Conservation (phyloP, 345 rosid genomes). For the Durio zibethinus region DNA sequence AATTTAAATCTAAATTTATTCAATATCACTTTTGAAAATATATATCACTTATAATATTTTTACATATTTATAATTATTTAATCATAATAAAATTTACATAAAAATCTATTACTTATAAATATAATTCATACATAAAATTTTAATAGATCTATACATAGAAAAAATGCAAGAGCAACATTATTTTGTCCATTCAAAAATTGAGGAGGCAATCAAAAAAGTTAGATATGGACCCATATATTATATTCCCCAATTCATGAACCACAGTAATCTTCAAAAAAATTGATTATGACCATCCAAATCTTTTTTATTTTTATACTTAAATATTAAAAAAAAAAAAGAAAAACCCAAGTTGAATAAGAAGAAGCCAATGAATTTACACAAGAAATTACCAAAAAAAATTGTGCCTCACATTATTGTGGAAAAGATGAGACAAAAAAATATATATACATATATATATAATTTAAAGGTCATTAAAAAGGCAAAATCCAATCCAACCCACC, state of each 20-base stretch:
- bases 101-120: no score
- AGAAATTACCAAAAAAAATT: not conserved
- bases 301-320: not conserved
- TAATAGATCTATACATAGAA: no score
- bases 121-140: no score
- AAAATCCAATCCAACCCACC: not conserved
- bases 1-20: no score
- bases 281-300: constrained; percentile 1
- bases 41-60: no score
- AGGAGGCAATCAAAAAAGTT: not conserved
- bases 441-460: not conserved
- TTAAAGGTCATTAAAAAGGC: not conserved
- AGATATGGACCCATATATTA: not conserved
- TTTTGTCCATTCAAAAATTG: not conserved
- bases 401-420: not conserved
- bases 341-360: not conserved
- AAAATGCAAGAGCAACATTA: not conserved
- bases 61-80: no score
- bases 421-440: not conserved
- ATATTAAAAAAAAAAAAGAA: not conserved
- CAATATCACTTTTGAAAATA: no score
- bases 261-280: not conserved
- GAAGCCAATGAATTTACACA: not conserved
- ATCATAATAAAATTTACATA: no score
- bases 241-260: not conserved